Conservation (phyloP, 2,329 filamentous ascomycete species). For the Gremmenia infestans region DNA sequence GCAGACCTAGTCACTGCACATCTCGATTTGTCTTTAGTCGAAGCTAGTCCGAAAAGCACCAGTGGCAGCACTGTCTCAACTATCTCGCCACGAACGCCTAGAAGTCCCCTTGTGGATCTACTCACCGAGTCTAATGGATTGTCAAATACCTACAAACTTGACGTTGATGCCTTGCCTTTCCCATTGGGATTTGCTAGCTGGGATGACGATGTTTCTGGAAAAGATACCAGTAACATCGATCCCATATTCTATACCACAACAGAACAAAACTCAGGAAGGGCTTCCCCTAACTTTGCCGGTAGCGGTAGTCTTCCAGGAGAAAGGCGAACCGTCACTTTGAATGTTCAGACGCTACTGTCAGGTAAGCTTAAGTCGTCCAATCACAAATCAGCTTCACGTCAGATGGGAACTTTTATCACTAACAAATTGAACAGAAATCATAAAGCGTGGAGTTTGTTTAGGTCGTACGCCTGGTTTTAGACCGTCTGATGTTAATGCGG, state of each 20-base stretch:
- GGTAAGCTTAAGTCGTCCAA: constrained; percentile 22
- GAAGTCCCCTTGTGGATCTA: constrained; percentile 12
- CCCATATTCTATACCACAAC: constrained; percentile 16
- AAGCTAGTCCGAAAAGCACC: constrained; percentile 9
- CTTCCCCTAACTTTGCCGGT: background rate
- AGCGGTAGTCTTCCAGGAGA: constrained; percentile 1
- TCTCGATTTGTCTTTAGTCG: constrained; percentile 35
- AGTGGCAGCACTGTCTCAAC: constrained; percentile 12
- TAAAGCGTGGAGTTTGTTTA: constrained; percentile 26
- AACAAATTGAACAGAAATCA: constrained; percentile 23
- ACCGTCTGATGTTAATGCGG: constrained; percentile 30
- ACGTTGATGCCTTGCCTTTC: constrained; percentile 18
- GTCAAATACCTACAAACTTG: constrained; percentile 3
- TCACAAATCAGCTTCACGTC: background rate
- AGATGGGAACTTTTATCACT: background rate
- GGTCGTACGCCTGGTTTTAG: constrained; percentile 30
- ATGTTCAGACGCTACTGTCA: constrained; percentile 28
- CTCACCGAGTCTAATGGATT: background rate
- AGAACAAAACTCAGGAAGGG: background rate
- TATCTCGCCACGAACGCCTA: constrained; percentile 20
- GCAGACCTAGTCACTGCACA: constrained; percentile 58
- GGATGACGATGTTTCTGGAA: constrained; percentile 2
- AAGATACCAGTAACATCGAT: constrained; percentile 14
- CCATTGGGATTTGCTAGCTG: constrained; percentile 11
- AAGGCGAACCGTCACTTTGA: constrained; percentile 26